Evolutionary conservation across 192 early-diverging fungal species (phyloP), one percentile per base, ranked within the genome.

Genomic region (Coemansia interrupta): DNA sequence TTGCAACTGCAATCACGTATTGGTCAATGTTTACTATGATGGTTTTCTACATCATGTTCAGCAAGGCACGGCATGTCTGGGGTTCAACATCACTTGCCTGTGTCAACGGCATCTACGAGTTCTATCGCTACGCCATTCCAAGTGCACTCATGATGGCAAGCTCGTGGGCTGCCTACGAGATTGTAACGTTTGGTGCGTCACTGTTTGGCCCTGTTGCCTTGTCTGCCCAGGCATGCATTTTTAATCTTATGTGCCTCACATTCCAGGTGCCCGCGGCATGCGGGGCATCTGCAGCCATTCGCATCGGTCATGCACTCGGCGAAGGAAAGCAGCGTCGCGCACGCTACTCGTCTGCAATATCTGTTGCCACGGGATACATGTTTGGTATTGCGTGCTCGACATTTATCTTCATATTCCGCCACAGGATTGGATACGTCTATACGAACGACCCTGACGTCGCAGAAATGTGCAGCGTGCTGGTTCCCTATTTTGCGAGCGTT

Each of bases 81-180:
- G 93, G 92, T 43, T 92, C 91, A 2, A 91, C 84, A 78, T 81
- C 90, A 5, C 65, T 72, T 19, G 83, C 82, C 24, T 85, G 87
- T 9, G 52, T 93, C 19, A 63, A 83, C 41, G 80, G 76, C 14
- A 87, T 88, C 65, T 63, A 63, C 19, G 78, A 80, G 47, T 90
- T 89, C 50, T 63, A 87, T 56, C 80, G 76, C 17, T 72, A 96
- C 46, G 95, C 90, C 1, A 60, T 92, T 7, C 92, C 95, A 0
- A 88, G 90, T 8, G 84, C 91, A 5, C 60, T 89, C 32, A 97
- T 95, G 93, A 78, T 90, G 28, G 87, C 87, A 32, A 81, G 84
- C 19, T 90, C 91, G 64, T 94, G 92, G 91, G 88, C 84, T 63
- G 86, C 87, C 13, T 92, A 87, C 73, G 90, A 92, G 63, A 54